Base-by-base conservation (phyloP, 2,329 filamentous ascomycete genomes). In the Blumeria graminis region DNA sequence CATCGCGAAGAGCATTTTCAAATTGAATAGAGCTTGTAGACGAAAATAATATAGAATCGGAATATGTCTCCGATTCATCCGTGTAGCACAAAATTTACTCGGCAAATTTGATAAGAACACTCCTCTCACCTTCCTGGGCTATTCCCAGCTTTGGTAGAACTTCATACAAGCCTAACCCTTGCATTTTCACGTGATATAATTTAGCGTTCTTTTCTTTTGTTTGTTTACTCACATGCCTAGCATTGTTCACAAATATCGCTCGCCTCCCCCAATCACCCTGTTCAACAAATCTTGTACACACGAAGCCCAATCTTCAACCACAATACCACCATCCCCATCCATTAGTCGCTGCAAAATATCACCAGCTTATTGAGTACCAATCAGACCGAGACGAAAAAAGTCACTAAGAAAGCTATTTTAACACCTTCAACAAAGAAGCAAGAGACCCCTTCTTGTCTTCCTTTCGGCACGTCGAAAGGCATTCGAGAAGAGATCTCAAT, bases 401-500 rank as follows among this genome's bases (percentile, higher is more conserved):
- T 60, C 56, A 52, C 56, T 51, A 52, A 10, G 39, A 58, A 58
- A 61, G 63, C 64, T 64, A 62, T 66, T 65, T 68, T 68, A 65
- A 66, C 66, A 68, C 69, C 69, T 68, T 71, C 72, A 69, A 67
- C 72, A 74, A 71, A 76, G 74, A 75, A 78, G 76, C 76, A 74
- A 77, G 75, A 77, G 75, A 72, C 75, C 72, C 71, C 71, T 80
- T 80, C 76, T 80, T 80, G 72, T 77, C 76, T 75, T 80, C 77
- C 77, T 80, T 80, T 80, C 77, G 77, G 71, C 69, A 71, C 61
- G 60, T 75, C 71, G 73, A 74, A 74, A 74, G 73, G 74, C 70
- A 71, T 80, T 80, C 78, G 79, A 86, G 82, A 82, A 80, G 76
- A 77, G 79, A 71, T 75, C 73, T 72, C 69, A 72, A 80, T 74